A percentile compares a stretch with the other conserved stretches of the same genome.
Conservation (phyloP, 495 filamentous ascomycete genomes). For the Xylaria sp. region DNA sequence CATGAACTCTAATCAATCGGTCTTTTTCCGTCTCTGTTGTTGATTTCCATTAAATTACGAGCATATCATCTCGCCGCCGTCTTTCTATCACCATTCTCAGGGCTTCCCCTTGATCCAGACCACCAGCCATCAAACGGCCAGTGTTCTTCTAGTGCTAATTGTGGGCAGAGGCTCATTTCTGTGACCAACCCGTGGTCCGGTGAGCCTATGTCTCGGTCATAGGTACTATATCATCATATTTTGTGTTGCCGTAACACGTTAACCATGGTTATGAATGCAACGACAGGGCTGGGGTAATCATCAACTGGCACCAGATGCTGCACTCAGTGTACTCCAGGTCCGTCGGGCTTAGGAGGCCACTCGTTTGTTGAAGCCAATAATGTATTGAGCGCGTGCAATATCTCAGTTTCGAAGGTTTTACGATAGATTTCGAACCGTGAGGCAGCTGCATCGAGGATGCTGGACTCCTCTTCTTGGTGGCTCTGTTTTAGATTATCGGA, state of each 20-base stretch:
- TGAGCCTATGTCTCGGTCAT: too few relatives aligned
- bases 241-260: not conserved
- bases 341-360: not conserved
- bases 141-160: not conserved
- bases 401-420: not conserved
- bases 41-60: not conserved
- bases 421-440: not conserved
- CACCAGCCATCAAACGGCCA: not conserved
- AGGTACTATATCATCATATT: not conserved
- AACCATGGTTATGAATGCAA: not conserved
- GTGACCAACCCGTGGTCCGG: too few relatives aligned
- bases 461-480: not conserved
- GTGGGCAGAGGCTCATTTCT: not conserved
- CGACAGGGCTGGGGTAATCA: not conserved
- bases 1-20: not conserved
- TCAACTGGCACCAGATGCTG: not conserved
- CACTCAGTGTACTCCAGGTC: not conserved
- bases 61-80: not conserved
- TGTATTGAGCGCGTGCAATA: not conserved
- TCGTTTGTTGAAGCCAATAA: conserved; percentile 9
- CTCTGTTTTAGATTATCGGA: not conserved
- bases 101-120: not conserved
- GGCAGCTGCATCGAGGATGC: not conserved
- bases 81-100: not conserved
- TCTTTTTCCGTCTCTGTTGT: not conserved